These are phyloP conservation scores for Pulveroboletus sp. DNA, from an alignment of 768 basidiomycete genomes.

Conservation along the genomic window DNA sequence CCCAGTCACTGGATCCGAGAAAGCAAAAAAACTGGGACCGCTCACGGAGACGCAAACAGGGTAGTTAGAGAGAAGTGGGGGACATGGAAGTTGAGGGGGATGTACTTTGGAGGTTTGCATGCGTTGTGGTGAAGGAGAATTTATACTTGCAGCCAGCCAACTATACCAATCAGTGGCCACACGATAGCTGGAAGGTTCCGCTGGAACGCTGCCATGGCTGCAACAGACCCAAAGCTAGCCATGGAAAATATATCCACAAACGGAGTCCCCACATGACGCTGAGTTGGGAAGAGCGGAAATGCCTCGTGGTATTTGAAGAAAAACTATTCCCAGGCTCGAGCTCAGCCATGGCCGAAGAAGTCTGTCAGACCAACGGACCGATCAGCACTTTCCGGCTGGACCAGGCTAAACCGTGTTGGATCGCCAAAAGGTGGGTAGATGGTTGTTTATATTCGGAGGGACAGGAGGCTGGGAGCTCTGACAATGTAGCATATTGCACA, in stretches of 20 bases:
- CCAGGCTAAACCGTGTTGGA: not conserved
- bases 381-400: not conserved
- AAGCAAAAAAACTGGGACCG: not conserved
- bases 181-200: not conserved
- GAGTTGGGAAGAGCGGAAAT: not conserved
- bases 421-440: not conserved
- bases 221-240: not conserved
- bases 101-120: too few relatives aligned
- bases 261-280: not conserved
- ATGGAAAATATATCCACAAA: not conserved
- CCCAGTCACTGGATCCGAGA: too few relatives aligned
- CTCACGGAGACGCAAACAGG: not conserved
- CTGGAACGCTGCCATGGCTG: not conserved
- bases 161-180: not conserved
- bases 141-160: conserved; percentile 1
- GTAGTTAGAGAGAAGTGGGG: not conserved
- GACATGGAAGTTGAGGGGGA: too few relatives aligned
- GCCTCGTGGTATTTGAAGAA: not conserved
- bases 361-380: not conserved
- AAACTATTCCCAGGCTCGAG: not conserved
- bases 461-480: not conserved
- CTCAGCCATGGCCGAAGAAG: too few relatives aligned
- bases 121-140: too few relatives aligned
- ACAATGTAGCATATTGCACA: not conserved
- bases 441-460: not conserved